Conservation (phyloP, 345 rosid genomes). For the Nephelium lappaceum region DNA sequence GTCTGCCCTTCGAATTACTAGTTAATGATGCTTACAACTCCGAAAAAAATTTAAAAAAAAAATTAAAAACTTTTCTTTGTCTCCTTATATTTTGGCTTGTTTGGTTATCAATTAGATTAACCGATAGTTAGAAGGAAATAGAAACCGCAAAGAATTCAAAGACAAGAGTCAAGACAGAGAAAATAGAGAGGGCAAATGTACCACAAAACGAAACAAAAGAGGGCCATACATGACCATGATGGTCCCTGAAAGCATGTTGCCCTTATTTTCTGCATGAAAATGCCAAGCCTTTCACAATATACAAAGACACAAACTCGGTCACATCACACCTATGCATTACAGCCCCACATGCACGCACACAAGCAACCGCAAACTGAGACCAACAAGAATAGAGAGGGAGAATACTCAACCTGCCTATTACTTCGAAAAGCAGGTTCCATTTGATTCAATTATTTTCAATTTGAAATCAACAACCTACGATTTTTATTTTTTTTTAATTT, state of each 20-base stretch:
- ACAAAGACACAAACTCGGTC: background rate
- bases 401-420: background rate
- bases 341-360: background rate
- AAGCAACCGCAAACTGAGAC: background rate
- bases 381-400: background rate
- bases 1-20: background rate
- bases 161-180: background rate
- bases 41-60: no score
- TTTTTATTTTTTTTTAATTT: background rate
- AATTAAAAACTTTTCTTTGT: no score
- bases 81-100: background rate
- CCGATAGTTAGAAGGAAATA: background rate
- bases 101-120: no score
- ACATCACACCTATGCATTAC: background rate
- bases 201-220: background rate
- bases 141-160: background rate
- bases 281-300: background rate
- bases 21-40: background rate
- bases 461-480: background rate
- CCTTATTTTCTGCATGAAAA: background rate
- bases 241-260: background rate
- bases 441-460: background rate
- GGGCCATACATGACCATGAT: background rate
- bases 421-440: background rate
- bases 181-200: background rate